Evolutionary conservation across 352 stramenopile genomes (phyloP), one percentile per base, ranked within the genome.

Genomic region (Thalassiosira delicatula): DNA sequence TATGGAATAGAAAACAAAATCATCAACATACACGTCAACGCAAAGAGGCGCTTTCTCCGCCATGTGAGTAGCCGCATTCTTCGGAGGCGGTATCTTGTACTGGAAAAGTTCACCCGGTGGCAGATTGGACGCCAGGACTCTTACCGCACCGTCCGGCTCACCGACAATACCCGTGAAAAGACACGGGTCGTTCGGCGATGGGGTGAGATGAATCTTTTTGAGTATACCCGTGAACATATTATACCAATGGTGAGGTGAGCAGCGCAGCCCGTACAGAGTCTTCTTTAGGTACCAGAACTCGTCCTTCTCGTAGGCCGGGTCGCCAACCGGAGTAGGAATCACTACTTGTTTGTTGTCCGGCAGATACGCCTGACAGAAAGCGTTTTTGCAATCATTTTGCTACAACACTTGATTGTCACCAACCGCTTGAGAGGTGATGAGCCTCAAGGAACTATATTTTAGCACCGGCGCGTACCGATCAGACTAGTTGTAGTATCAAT

Each of bases 361-460:
- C 4, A 60, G 51, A 2, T 2, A 33, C 7, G 51, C 51, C 4
- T 60, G 3, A 27, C 51, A 60, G 25, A 60, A 60, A 23, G 51
- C 51, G n/a, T 60, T 60, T 27, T 60, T 60, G n/a, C 51, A 60
- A 14, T 60, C n/a, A 14, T 23, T 12, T 60, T 60, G 51, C 32
- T 60, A 23, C n/a, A 60, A 14, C 3, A 60, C 32, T 7, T 27
- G 51, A n/a, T 33, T 29, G 5, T 60, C 25, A 8, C 11, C n/a
- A 30, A 60, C 51, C 7, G 2, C 5, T 7, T 33, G 4, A 12
- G 51, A 32, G 51, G 5, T 23, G 19, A 32, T 3, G 32, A 60
- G n/a, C 3, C 51, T 12, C 8, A 60, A 14, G 3, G 5, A 25
- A 12, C 2, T 25, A 23, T 12, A 60, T 29, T 29, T 33, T 19